A percentile compares a stretch with the other conserved stretches of the same genome.
Evolutionary conservation across 768 basidiomycete species (phyloP).

Genomic region (Hericium coralloides): DNA sequence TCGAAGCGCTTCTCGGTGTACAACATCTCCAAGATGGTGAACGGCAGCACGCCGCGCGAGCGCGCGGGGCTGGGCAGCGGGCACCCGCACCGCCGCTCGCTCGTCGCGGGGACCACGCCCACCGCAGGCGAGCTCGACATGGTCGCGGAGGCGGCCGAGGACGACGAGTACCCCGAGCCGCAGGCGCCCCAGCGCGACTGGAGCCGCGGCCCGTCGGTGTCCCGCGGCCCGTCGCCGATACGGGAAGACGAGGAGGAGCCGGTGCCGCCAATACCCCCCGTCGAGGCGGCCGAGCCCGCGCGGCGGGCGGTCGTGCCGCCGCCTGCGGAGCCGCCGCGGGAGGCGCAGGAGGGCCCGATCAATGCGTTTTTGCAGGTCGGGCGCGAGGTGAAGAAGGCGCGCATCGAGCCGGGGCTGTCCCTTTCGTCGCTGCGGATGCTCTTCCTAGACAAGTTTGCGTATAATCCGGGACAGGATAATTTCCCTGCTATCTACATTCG

Average conservation of each 20-base stretch:
- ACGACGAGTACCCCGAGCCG: constrained; percentile 18
- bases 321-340: neutral
- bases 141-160: constrained; percentile 68
- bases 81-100: constrained; percentile 55
- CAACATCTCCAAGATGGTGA: constrained; percentile 88
- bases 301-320: neutral
- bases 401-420: constrained; percentile 59
- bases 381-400: constrained; percentile 82
- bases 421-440: constrained; percentile 73
- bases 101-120: constrained; percentile 49
- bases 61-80: constrained; percentile 23
- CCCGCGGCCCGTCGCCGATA: constrained; percentile 20
- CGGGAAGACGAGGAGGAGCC: constrained; percentile 23
- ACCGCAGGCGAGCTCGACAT: constrained; percentile 68
- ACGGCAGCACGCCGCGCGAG: constrained; percentile 37
- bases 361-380: constrained; percentile 86
- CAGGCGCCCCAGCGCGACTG: constrained; percentile 16
- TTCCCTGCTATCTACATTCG: constrained; percentile 95
- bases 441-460: constrained; percentile 92
- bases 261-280: constrained; percentile 19
- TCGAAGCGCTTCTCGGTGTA: constrained; percentile 95
- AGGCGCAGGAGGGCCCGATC: constrained; percentile 22
- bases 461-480: constrained; percentile 86
- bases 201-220: constrained; percentile 5
- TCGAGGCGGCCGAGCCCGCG: neutral